These are phyloP conservation scores for Wickerhamomyces kurtzmanii DNA, from an alignment of 805 yeast genomes.

Conservation along the genomic window DNA sequence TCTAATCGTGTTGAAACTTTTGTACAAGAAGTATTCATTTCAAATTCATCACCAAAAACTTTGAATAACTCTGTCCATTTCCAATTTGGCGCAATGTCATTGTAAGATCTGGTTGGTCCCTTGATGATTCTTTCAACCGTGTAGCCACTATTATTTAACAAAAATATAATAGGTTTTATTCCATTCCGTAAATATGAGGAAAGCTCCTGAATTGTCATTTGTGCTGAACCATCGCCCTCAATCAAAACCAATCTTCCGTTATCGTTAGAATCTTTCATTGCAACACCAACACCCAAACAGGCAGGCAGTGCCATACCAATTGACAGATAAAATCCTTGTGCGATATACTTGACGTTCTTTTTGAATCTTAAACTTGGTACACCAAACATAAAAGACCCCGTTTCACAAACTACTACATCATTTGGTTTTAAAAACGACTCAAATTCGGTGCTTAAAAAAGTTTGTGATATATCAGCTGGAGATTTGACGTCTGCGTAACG, in stretches of 20 bases:
- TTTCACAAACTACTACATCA: constrained; percentile 72
- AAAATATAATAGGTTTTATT: constrained; percentile 57
- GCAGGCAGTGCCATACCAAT: constrained; percentile 89
- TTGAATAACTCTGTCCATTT: constrained; percentile 63
- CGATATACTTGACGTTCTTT: constrained; percentile 34
- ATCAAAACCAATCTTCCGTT: constrained; percentile 54
- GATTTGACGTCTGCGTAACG: constrained; percentile 16
- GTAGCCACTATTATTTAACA: constrained; percentile 82
- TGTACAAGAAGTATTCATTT: constrained; percentile 19
- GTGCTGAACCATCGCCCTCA: constrained; percentile 93
- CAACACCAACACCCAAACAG: constrained; percentile 73
- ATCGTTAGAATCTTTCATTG: constrained; percentile 43
- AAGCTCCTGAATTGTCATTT: constrained; percentile 86
- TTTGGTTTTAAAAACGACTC: constrained; percentile 39
- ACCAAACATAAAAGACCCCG: constrained; percentile 78
- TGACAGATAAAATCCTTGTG: constrained; percentile 74
- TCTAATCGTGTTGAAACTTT: constrained; percentile 29
- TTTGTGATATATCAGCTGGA: constrained; percentile 35
- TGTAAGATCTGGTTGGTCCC: constrained; percentile 69
- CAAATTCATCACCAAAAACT: constrained; percentile 47
- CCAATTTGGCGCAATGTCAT: constrained; percentile 79
- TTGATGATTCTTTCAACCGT: constrained; percentile 82
- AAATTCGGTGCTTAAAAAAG: constrained; percentile 29
- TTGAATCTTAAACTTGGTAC: constrained; percentile 61
- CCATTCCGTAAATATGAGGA: constrained; percentile 51